phyloP scores from a whole-genome alignment of 345 rosid genomes.

The Eucalyptus viminalis region DNA sequence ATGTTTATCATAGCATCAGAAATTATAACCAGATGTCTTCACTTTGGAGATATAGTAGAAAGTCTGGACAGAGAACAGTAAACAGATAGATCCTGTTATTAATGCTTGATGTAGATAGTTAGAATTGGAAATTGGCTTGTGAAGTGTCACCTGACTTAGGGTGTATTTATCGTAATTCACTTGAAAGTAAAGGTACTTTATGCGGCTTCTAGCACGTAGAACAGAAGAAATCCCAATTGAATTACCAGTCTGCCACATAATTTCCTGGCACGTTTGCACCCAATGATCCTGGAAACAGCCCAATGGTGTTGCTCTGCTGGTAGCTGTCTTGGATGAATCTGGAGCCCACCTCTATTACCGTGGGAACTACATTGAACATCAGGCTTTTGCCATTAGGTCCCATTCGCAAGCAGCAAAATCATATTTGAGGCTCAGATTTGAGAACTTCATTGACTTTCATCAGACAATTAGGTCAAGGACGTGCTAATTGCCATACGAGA shows the following conservation, averaged over 20 bases:
- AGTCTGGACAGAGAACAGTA: not conserved
- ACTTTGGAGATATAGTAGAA: not conserved
- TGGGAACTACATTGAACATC: constrained; percentile 90
- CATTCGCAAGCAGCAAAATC: constrained; percentile 97
- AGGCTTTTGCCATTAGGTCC: constrained; percentile 92
- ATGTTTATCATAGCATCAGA: not conserved
- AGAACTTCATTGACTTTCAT: constrained; percentile 54
- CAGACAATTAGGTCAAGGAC: constrained; percentile 60
- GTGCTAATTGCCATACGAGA: constrained; percentile 82
- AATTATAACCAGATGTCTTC: not conserved
- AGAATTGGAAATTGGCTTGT: not conserved
- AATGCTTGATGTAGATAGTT: not conserved
- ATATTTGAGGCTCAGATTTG: constrained; percentile 70
- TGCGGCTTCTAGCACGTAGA: not conserved
- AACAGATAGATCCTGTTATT: not conserved
- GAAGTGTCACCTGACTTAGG: not conserved
- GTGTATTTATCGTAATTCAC: not conserved
- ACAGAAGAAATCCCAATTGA: not conserved
- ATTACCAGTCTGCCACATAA: not conserved
- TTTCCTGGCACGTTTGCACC: constrained; percentile 67
- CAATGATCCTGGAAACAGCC: constrained; percentile 96
- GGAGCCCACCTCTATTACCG: constrained; percentile 94
- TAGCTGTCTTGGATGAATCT: constrained; percentile 80
- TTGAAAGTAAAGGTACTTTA: not conserved
- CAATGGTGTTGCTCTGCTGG: constrained; percentile 83